phyloP scores from a whole-genome alignment of 1,284 basidiomycete species.

The Cryptococcus hybrid region DNA sequence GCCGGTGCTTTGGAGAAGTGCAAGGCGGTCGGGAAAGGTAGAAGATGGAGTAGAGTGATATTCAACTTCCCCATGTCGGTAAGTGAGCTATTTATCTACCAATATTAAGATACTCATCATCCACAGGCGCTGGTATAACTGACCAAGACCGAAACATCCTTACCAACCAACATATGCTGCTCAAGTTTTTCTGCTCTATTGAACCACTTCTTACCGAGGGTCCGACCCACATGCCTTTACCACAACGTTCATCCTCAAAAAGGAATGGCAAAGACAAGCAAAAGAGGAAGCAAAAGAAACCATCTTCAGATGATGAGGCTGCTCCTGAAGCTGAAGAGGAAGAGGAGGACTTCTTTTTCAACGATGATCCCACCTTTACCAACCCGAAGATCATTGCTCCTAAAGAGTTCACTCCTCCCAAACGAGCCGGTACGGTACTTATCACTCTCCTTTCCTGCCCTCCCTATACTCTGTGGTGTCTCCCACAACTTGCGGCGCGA shows the following conservation, averaged over 20 bases:
- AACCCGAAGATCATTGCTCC: conserved; percentile 27
- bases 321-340: conserved; percentile 46
- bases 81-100: conserved; percentile 32
- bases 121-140: conserved; percentile 80
- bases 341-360: conserved; percentile 8
- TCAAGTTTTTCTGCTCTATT: conserved; percentile 78
- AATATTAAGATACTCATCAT: background rate
- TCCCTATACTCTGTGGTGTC: conserved; percentile 87
- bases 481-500: conserved; percentile 71
- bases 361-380: conserved; percentile 50
- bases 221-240: conserved; percentile 14
- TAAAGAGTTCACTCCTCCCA: conserved; percentile 39
- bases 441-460: conserved; percentile 81
- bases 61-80: conserved; percentile 98
- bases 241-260: conserved; percentile 4
- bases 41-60: conserved; percentile 72
- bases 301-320: conserved; percentile 48
- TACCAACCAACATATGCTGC: conserved; percentile 83
- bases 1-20: conserved; percentile 70
- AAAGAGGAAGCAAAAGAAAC: conserved; percentile 43
- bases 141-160: conserved; percentile 93
- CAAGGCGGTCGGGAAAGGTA: conserved; percentile 39
- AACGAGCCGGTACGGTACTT: conserved; percentile 61
- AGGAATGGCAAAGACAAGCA: conserved; percentile 6
- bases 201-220: conserved; percentile 64